Evolutionary conservation across 768 basidiomycete species (phyloP), one percentile per base, ranked within the genome.

Genomic region (Kwoniella bestiolae): DNA sequence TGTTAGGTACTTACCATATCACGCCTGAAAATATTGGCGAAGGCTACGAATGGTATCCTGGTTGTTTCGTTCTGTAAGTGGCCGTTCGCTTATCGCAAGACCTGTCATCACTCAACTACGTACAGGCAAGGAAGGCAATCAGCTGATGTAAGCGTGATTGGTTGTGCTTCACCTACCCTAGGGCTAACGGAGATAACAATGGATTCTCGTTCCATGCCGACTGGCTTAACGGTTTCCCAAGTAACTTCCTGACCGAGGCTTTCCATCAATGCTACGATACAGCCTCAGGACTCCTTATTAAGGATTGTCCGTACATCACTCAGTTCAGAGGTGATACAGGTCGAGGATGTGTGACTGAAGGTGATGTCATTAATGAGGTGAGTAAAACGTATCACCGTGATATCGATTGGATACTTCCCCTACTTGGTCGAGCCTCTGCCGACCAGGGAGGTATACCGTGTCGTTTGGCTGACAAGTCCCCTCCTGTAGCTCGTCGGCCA

Each of bases 21-120:
- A 53, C 50, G 11, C 31, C 53, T 16, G 50, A 38, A 5, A 60
- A 44, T 14, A 60, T 74, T 14, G 71, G 68, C 28, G 56, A 60
- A 45, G 69, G 69, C 2, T 74, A 70, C 32, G 69, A 74, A 45
- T 74, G 72, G 72, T 74, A 74, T 49, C 72, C 72, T 8, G 72
- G 72, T 21, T 74, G 72, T 46, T 61, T 74, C 23, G 66, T 74
- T 5, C 41, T 74, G 66, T 73, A 44, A 63, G 71, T 50, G 29
- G 11, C 12, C 5, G 16, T 53, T 26, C 51, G 7, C 29, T 38
- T 34, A n/a, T 56, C 18, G 29, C 53, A n/a, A 34, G 1, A 9
- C 11, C 46, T 7, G 38, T 41, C 38, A 41, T 18, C 38, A 41
- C 18, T 41, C 18, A 8, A 8, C 38, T n/a, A n/a, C n/a, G n/a